A percentile compares a stretch with the other conserved stretches of the same genome.
Evolutionary conservation across 1,139 yeast genomes (phyloP).

Genomic region (Hemisphaericaspora lyxosophila): DNA sequence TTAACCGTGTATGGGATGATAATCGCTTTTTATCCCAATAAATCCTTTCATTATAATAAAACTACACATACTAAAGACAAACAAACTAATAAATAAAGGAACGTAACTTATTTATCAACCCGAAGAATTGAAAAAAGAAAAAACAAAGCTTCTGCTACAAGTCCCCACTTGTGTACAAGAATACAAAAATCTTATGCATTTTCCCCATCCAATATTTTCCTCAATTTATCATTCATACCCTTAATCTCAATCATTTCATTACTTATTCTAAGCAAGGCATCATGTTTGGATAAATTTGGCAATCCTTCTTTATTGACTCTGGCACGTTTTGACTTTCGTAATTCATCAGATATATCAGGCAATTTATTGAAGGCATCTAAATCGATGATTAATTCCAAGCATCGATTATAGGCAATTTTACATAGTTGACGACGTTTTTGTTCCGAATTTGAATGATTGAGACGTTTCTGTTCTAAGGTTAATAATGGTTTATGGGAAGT

Average conservation of each 20-base stretch:
- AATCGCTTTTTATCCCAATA: too few species aligned
- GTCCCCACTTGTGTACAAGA: too few species aligned
- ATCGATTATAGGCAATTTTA: constrained; percentile 59
- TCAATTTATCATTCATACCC: constrained; percentile 35
- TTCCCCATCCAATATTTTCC: constrained; percentile 13
- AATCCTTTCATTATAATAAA: too few species aligned
- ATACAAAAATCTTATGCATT: background rate
- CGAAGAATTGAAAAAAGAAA: too few species aligned
- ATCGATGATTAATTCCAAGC: constrained; percentile 42
- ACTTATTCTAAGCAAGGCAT: constrained; percentile 45
- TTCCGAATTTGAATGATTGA: constrained; percentile 73
- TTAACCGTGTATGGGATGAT: too few species aligned
- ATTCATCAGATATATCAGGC: constrained; percentile 20
- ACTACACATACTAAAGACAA: too few species aligned
- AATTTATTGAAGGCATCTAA: constrained; percentile 41
- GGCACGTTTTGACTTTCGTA: constrained; percentile 41
- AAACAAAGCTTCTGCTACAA: too few species aligned
- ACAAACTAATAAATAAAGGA: too few species aligned
- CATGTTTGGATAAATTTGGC: constrained; percentile 48
- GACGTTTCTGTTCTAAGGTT: constrained; percentile 65
- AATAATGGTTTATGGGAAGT: constrained; percentile 48
- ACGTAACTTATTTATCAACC: too few species aligned
- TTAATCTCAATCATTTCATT: constrained; percentile 40
- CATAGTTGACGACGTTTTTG: constrained; percentile 73
- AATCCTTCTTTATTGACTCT: constrained; percentile 47